Percentiles rank a stretch among this genome's conserved stretches.
phyloP scores from a whole-genome alignment of 129 eudicot species.

The Calendula officinalis region DNA sequence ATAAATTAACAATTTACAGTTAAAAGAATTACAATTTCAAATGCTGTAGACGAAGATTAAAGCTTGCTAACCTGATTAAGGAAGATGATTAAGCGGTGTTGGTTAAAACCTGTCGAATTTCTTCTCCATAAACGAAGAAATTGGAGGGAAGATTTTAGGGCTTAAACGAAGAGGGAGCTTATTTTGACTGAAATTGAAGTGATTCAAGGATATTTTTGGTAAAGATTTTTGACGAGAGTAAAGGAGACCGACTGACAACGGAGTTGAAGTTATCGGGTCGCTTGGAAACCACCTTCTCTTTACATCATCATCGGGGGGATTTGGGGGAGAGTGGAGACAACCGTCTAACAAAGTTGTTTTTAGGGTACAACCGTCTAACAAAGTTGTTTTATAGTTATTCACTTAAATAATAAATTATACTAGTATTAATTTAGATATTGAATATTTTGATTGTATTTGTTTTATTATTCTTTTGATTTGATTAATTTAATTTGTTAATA shows the following conservation, averaged over 20 bases:
- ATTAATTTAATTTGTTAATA: too few species aligned
- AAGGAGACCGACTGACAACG: constrained; percentile 18
- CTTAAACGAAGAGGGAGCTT: constrained; percentile 1
- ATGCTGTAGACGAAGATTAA: not conserved
- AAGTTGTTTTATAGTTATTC: not conserved
- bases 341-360: not conserved
- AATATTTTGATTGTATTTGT: too few species aligned
- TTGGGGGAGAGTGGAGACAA: constrained; percentile 26
- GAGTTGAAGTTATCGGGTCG: constrained; percentile 9
- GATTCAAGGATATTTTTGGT: constrained; percentile 12
- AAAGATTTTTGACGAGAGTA: not conserved
- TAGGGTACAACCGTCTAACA: constrained; percentile 10
- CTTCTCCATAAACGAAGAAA: constrained; percentile 22
- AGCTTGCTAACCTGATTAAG: constrained; percentile 18
- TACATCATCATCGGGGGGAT: constrained; percentile 2
- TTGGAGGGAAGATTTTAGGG: constrained; percentile 21
- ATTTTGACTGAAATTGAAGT: not conserved
- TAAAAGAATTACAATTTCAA: not conserved
- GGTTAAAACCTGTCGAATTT: constrained; percentile 16
- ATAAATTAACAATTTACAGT: not conserved
- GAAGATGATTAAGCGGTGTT: constrained; percentile 8
- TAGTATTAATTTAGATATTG: too few species aligned
- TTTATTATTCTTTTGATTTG: too few species aligned
- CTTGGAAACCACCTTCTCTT: constrained; percentile 7
- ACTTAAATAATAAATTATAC: too few species aligned